phyloP scores from a whole-genome alignment of 2,329 filamentous ascomycete species.

The Ophiostoma angusticollis region DNA sequence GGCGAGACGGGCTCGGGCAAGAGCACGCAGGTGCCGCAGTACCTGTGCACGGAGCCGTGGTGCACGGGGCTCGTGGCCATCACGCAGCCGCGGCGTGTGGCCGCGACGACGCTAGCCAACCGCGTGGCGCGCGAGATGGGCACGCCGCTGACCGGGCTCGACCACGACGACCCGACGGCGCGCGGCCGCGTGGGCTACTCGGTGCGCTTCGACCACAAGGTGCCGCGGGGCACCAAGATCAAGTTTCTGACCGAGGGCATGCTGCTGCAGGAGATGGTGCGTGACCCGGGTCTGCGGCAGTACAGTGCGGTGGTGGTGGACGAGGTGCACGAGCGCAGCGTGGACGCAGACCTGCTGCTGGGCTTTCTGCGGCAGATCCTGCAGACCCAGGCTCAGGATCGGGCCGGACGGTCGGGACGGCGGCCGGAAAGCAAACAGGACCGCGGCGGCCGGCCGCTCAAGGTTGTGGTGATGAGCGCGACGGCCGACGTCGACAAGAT shows the following conservation, averaged over 20 bases:
- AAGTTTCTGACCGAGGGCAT: slow-evolving; percentile 96
- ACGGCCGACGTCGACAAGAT: slow-evolving; percentile 80
- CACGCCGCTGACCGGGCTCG: slow-evolving; percentile 31
- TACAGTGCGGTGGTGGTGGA: slow-evolving; percentile 91
- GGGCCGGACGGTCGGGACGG: not conserved
- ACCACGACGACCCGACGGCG: not conserved
- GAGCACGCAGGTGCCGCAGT: slow-evolving; percentile 91
- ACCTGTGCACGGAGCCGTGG: slow-evolving; percentile 68
- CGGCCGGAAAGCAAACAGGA: slow-evolving; percentile 25
- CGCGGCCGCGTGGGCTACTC: slow-evolving; percentile 72
- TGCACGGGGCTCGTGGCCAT: slow-evolving; percentile 84
- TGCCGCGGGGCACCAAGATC: slow-evolving; percentile 69
- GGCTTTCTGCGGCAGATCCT: slow-evolving; percentile 73
- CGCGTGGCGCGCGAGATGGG: slow-evolving; percentile 71
- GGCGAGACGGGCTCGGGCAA: slow-evolving; percentile 96
- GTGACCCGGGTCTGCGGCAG: slow-evolving; percentile 66
- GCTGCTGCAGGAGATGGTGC: slow-evolving; percentile 82
- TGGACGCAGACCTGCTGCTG: slow-evolving; percentile 83
- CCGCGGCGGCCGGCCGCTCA: slow-evolving; percentile 61
- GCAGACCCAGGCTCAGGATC: not conserved
- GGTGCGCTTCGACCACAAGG: slow-evolving; percentile 82
- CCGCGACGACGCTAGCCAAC: slow-evolving; percentile 78
- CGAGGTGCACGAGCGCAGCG: slow-evolving; percentile 90
- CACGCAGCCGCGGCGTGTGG: slow-evolving; percentile 86
- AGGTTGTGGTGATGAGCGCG: slow-evolving; percentile 93